These are phyloP conservation scores for Pseudocercospora ulei DNA, from an alignment of 2,329 filamentous ascomycete genomes.

Conservation along the genomic window DNA sequence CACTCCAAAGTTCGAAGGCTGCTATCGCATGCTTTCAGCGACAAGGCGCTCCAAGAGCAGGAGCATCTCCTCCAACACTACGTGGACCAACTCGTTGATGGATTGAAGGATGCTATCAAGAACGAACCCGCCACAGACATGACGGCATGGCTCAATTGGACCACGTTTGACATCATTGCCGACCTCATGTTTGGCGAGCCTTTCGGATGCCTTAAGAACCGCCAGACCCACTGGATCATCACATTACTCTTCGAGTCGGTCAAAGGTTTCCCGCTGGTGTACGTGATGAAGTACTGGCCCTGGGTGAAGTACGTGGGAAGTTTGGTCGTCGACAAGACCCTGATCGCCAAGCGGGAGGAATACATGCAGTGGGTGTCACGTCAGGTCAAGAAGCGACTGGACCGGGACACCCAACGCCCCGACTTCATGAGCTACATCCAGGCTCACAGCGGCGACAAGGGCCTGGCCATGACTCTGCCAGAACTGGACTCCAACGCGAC, in stretches of 20 bases:
- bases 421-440: conserved; percentile 46
- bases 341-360: conserved; percentile 22
- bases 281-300: conserved; percentile 27
- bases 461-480: conserved; percentile 19
- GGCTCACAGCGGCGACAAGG: conserved; percentile 35
- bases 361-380: conserved; percentile 24
- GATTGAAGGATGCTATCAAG: conserved; percentile 31
- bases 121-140: conserved; percentile 23
- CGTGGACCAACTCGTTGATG: conserved; percentile 36
- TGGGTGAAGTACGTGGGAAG: conserved; percentile 20
- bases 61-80: conserved; percentile 36
- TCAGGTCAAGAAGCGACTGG: conserved; percentile 27
- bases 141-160: conserved; percentile 33
- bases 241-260: conserved; percentile 24
- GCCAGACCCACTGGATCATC: conserved; percentile 28
- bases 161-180: conserved; percentile 34
- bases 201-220: conserved; percentile 28
- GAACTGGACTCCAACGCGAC: conserved; percentile 38
- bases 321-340: conserved; percentile 20
- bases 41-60: conserved; percentile 38
- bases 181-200: conserved; percentile 28
- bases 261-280: conserved; percentile 26
- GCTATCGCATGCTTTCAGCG: conserved; percentile 38
- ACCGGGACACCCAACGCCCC: conserved; percentile 27
- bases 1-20: conserved; percentile 37